Base-by-base conservation (phyloP, 805 yeast genomes). In the Saturnispora serradocipensis region DNA sequence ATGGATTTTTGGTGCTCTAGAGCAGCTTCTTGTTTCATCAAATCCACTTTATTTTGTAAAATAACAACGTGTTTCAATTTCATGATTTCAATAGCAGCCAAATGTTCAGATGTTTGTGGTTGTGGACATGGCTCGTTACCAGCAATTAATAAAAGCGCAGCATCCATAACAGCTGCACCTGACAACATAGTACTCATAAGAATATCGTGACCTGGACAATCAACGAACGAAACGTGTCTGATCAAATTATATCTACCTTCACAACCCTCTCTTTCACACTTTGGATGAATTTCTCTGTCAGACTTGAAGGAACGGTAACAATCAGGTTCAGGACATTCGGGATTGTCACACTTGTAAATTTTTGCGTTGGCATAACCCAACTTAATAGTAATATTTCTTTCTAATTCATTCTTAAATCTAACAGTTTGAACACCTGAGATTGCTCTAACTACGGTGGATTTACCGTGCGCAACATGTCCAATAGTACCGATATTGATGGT, bases 151-250 rank as follows among this genome's bases (percentile, higher is more conserved):
- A 93, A 76, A 56, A 93, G 76, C 2, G 99, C 99, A 52, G 99
- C 99, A 72, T 93, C 99, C 99, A 93, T 93, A 58, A 93, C 99
- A 16, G 99, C 99, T 36, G 99, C 99, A 68, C 99, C 99, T 45
- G 98, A 90, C 81, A 93, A 83, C 99, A 93, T 93, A 59, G 99
- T 93, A 79, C 97, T 89, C 99, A 93, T 93, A 70, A 93, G 84
- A 75, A 93, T 95, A 77, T 93, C 99, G 86, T 93, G 99, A 71
- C 99, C 99, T 55, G 99, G 99, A 77, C 99, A 95, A 77, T 93
- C 99, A 56, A 95, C 99, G 64, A 95, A 95, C 10, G 97, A 88
- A 50, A 93, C 99, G 68, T 93, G 99, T 72, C 99, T 88, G 43
- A 89, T 82, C 61, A 93, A 78, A 63, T 80, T 80, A 72, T 89